Conservation (phyloP, 169 alveolate species). For the Eimeria maxima region DNA sequence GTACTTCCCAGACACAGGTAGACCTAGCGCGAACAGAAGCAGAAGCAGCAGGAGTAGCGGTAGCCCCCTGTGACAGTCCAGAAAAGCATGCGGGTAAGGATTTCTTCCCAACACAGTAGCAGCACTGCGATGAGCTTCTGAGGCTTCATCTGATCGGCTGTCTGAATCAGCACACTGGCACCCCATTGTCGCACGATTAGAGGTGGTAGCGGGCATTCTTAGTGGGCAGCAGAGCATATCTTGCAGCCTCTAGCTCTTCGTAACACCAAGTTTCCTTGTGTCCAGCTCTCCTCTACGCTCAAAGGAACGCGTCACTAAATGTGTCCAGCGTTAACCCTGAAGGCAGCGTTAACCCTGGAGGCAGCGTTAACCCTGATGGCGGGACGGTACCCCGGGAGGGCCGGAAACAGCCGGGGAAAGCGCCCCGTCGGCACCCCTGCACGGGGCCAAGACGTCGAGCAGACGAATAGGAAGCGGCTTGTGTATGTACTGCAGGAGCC, state of each 20-base stretch:
- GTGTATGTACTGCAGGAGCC: neutral
- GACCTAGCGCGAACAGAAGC: neutral
- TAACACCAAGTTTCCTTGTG: neutral
- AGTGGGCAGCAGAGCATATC: neutral
- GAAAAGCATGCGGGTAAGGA: neutral
- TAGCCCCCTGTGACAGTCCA: neutral
- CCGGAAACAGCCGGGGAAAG: neutral
- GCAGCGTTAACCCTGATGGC: too few species aligned
- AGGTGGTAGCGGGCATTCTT: neutral
- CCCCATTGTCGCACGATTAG: neutral
- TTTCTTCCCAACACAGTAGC: neutral
- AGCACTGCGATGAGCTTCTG: neutral
- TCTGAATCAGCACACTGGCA: neutral
- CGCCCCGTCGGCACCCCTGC: slow-evolving; percentile 18
- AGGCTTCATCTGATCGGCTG: neutral
- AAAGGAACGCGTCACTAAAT: neutral
- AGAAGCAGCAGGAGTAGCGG: slow-evolving; percentile 34
- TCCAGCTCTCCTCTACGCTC: neutral
- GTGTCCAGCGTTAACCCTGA: neutral
- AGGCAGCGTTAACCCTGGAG: neutral
- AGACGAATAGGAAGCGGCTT: neutral
- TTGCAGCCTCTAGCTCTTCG: slow-evolving; percentile 4
- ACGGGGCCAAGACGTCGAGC: neutral
- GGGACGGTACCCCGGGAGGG: neutral
- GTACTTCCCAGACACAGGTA: neutral